Evolutionary conservation across 2,329 filamentous ascomycete genomes (phyloP).

Genomic region (Sphaerostilbella broomeana): DNA sequence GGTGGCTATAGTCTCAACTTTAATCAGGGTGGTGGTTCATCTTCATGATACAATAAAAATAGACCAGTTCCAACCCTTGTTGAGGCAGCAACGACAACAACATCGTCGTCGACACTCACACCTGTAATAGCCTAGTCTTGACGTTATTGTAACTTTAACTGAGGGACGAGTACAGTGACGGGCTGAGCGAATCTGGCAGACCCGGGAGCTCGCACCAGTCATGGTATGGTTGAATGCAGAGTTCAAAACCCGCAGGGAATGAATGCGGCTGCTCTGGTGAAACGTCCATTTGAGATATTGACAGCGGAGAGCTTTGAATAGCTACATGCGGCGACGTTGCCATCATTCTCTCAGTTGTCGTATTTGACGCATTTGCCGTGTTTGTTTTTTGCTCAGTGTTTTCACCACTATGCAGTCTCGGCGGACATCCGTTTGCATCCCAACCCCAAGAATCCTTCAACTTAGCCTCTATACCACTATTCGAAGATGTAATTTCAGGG

Average conservation of each 20-base stretch:
- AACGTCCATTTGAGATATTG: neutral
- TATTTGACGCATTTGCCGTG: neutral
- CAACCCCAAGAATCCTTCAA: slow-evolving; percentile 75
- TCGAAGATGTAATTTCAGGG: slow-evolving; percentile 70
- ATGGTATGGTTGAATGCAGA: slow-evolving; percentile 1
- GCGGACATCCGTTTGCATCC: slow-evolving; percentile 30
- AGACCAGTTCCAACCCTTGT: too few species aligned
- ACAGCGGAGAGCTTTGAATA: neutral
- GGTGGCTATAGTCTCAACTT: slow-evolving; percentile 97
- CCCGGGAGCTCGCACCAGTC: neutral
- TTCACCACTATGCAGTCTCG: neutral
- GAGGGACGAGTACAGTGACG: neutral
- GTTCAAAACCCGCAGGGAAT: neutral
- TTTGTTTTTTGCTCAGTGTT: neutral
- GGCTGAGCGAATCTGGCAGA: neutral
- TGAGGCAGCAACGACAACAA: too few species aligned
- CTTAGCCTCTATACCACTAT: slow-evolving; percentile 64
- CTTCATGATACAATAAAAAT: slow-evolving; percentile 5
- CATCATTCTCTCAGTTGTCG: neutral
- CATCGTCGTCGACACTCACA: too few species aligned
- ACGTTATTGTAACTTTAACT: neutral
- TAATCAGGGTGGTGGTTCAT: slow-evolving; percentile 29
- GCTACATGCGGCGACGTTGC: neutral
- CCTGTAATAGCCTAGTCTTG: too few species aligned
- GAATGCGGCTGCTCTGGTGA: neutral